Base-by-base conservation (phyloP, 1,139 yeast genomes). In the Pichia sp. region DNA sequence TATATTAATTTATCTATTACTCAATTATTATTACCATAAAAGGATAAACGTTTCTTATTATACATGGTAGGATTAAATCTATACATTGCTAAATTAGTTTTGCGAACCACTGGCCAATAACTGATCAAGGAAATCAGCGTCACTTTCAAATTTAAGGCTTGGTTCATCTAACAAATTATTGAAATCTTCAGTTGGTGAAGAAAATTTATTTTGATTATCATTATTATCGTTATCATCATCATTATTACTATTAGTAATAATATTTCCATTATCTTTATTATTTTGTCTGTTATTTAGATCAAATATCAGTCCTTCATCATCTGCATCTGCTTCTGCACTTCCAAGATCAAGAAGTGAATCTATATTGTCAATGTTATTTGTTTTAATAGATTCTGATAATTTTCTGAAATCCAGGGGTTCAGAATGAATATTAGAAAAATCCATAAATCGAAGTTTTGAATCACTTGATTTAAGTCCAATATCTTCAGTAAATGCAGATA, bases 61-160 rank as follows among this genome's bases (percentile, higher is more conserved):
- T 32, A 32, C 35, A 32, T 32, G 25, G 27, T 16, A 10, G 16
- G 9, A 31, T 11, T 31, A 23, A 5, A 32, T 32, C 7, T 6
- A 28, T 28, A 28, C 11, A 28, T 32, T 27, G 10, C 24, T 20
- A 16, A 33, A 25, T 29, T 25, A 30, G 25, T 40, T 6, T 22
- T 12, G 5, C 12, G 43, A 44, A 12, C 37, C 40, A 31, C 40
- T 46, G 16, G 41, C 32, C n/a, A 44, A 26, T 4, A 46, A 30
- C 6, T 48, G 51, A 31, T 48, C 48, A 11, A 48, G 34, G n/a
- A 48, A 48, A 10, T 48, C 51, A 22, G 46, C 44, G 30, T 48
- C 48, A 27, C 35, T 46, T 25, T 40, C 43, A 25, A 46, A 48
- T 20, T 48, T 45, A 11, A 45, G 26, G 3, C 33, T 36, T 9